A percentile compares a stretch with the other conserved stretches of the same genome.
These are phyloP conservation scores for Exidia glandulosa DNA, from an alignment of 768 basidiomycete species.

Conservation along the genomic window DNA sequence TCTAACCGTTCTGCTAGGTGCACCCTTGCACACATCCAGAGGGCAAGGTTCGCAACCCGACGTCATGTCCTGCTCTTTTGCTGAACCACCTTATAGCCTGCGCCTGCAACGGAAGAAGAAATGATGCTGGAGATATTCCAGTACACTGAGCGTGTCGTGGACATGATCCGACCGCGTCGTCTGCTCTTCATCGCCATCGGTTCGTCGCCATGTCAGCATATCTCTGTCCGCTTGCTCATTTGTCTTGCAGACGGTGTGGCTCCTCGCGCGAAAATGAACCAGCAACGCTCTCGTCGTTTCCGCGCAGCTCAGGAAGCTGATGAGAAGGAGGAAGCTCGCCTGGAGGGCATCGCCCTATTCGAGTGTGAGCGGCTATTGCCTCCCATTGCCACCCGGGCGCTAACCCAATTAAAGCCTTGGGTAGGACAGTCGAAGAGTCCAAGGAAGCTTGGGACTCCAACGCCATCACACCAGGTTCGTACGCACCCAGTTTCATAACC, in stretches of 20 bases:
- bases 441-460: constrained; percentile 94
- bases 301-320: constrained; percentile 89
- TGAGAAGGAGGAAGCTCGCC: constrained; percentile 81
- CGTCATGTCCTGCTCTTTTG: neutral
- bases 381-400: neutral
- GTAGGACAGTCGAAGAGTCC: constrained; percentile 66
- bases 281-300: constrained; percentile 95
- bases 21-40: constrained; percentile 99
- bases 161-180: constrained; percentile 92
- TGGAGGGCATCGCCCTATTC: constrained; percentile 74
- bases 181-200: constrained; percentile 98
- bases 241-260: constrained; percentile 78
- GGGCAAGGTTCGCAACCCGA: constrained; percentile 53
- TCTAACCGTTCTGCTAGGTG: constrained; percentile 37
- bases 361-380: constrained; percentile 43
- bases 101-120: constrained; percentile 95
- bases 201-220: constrained; percentile 23
- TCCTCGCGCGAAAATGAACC: constrained; percentile 99
- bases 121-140: constrained; percentile 98
- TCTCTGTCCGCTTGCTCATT: constrained; percentile 1
- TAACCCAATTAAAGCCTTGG: constrained; percentile 57
- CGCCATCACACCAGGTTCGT: constrained; percentile 84
- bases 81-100: constrained; percentile 41
- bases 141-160: constrained; percentile 94
- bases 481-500: neutral